These are phyloP conservation scores for Hypoxylon rubiginosum DNA, from an alignment of 2,329 filamentous ascomycete species.

Conservation along the genomic window DNA sequence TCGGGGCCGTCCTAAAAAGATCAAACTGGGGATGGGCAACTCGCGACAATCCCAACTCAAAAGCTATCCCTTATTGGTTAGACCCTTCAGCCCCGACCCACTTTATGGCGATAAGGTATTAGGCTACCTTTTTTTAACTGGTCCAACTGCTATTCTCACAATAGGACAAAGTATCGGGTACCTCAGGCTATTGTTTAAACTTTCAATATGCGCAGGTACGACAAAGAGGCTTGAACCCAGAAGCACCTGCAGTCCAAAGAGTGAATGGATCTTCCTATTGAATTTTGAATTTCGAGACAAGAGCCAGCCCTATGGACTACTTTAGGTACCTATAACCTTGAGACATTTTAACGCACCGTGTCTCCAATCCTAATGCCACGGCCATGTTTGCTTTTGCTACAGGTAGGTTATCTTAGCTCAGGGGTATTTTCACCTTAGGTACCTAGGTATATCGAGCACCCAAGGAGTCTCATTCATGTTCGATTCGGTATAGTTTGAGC, in stretches of 20 bases:
- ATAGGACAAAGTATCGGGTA: no score
- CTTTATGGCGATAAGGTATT: not conserved
- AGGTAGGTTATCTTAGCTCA: not conserved
- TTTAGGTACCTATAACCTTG: no score
- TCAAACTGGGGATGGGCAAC: not conserved
- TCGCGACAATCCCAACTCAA: slow-evolving; percentile 15
- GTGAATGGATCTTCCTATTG: no score
- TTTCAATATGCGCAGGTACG: no score
- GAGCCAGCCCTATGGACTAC: not conserved
- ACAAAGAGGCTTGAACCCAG: no score
- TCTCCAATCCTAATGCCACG: no score
- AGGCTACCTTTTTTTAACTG: not conserved
- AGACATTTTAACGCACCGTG: no score
- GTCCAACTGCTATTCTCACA: no score
- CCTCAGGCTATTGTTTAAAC: no score
- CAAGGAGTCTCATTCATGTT: not conserved
- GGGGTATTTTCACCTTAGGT: no score
- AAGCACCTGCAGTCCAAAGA: no score
- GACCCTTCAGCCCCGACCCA: slow-evolving; percentile 3
- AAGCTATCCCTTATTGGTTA: not conserved
- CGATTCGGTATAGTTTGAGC: no score
- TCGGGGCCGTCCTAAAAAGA: slow-evolving; percentile 16
- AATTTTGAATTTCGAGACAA: not conserved
- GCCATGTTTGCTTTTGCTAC: not conserved
- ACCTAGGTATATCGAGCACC: not conserved